phyloP scores from a whole-genome alignment of 2,329 filamentous ascomycete genomes.

The Aspergillus ruber region DNA sequence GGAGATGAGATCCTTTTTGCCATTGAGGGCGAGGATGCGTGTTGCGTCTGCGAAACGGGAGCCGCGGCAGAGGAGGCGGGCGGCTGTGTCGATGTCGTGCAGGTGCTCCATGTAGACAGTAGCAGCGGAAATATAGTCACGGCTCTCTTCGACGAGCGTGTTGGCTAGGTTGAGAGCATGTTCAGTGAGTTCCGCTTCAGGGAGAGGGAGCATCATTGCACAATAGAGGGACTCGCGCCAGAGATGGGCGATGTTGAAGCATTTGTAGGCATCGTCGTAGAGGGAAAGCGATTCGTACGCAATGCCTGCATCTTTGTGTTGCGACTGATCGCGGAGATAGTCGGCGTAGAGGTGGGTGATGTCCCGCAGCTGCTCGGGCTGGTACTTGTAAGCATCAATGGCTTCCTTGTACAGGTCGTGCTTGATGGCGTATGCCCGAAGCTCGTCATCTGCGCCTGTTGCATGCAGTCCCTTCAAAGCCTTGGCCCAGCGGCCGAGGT shows the following conservation, averaged over 20 bases:
- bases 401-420: conserved; percentile 73
- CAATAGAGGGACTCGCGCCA: conserved; percentile 89
- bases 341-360: conserved; percentile 75
- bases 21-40: conserved; percentile 61
- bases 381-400: conserved; percentile 77
- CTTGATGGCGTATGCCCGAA: conserved; percentile 69
- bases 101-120: conserved; percentile 78
- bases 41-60: conserved; percentile 86
- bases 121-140: conserved; percentile 75
- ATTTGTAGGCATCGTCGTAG: conserved; percentile 67
- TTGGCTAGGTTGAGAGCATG: conserved; percentile 72
- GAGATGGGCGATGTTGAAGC: conserved; percentile 75
- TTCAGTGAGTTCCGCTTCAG: conserved; percentile 53
- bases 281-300: conserved; percentile 79
- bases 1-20: conserved; percentile 56
- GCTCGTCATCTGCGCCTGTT: conserved; percentile 68
- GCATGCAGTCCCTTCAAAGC: conserved; percentile 70
- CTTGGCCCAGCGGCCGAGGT: conserved; percentile 69
- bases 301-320: conserved; percentile 79
- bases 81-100: conserved; percentile 60
- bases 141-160: conserved; percentile 67
- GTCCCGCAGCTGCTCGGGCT: conserved; percentile 56
- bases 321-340: conserved; percentile 66
- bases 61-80: conserved; percentile 76
- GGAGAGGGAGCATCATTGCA: conserved; percentile 63